Evolutionary conservation across 2,329 filamentous ascomycete genomes (phyloP), one percentile per base, ranked within the genome.

Genomic region (Chalaropsis ovoidea): DNA sequence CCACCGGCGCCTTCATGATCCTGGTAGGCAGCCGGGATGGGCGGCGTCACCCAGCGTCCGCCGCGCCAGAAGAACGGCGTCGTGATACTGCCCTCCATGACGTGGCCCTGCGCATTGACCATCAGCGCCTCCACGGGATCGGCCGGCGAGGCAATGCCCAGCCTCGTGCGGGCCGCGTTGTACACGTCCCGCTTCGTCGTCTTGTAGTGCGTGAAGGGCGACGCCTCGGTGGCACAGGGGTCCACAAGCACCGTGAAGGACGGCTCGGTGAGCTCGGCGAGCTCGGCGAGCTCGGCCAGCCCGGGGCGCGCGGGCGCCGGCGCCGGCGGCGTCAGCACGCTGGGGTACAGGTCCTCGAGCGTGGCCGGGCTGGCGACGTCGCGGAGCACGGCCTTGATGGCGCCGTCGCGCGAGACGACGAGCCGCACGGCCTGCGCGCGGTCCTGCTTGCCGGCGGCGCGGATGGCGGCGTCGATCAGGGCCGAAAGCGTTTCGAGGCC

Each of bases 31-130:
- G 68, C 60, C 13, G 80, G 73, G n/a, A 89, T 78, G 0, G 84
- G 81, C 1, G 93, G 93, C 45, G 92, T 96, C 7, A 91, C 81
- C 93, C 93, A 97, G 62, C 77, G 76, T 0, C 82, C 85, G 3
- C 79, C 74, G 56, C 89, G 84, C 79, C 82, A 89, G 69, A 96
- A 88, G 74, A 93, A 96, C 0, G 89, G 84, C 0, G 87, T 95
- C 0, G 88, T 92, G 17, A 88, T 81, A 68, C 87, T 92, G 8
- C 90, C 90, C 74, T 97, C 93, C 82, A 95, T 95, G 43, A 96
- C 76, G 61, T 86, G 81, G 1, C 80, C 80, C 35, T 82, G 77
- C 0, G 72, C 72, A 71, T 89, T 90, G 69, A 88, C 80, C 1
- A 96, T 75, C 22, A 97, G 77, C 3, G 96, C 89, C 73, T 97